Evolutionary conservation across 1,139 yeast genomes (phyloP), one percentile per base, ranked within the genome.

Genomic region (Yamadazyma epiphylla): DNA sequence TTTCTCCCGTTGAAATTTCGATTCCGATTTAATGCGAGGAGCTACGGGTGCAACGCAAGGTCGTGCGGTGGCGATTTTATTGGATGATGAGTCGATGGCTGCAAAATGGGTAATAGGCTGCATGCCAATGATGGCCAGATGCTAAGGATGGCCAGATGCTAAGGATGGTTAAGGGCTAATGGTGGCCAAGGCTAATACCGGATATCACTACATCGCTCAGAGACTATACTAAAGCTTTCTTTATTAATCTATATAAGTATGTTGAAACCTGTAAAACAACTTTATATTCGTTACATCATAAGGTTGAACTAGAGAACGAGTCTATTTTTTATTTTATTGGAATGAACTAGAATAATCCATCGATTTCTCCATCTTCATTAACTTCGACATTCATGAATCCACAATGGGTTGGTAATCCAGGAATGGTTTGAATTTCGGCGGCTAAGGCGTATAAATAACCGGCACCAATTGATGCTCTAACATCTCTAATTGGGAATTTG

Each of bases 341-440:
- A n/a, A 20, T 7, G 5, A 14, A 5, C 5, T 70, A 89, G 58
- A 89, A 89, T 64, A 91, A 75, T 31, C 98, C 98, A 48, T 87
- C 95, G 48, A 91, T 89, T 53, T 89, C 94, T 37, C 96, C 97
- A 37, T 87, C 82, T 32, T 82, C 89, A 54, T 84, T 82, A 40
- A 91, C 94, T 60, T 91, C 97, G 36, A 91, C 95, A 57, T 89
- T 85, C 95, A 89, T 87, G 69, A 86, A 91, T 25, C 97, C 97
- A 62, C 95, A 82, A 53, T 86, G 91, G 15, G 97, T 91, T 37
- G 97, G 95, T 55, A 91, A 74, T 38, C 98, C 98, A 17, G 98
- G 98, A 48, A 91, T 89, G 31, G 98, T 91, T 76, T 84, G 94
- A 53, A 91, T 89, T 61, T 89, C 96, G 28, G 95, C 97, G 10